Conservation (phyloP, 768 basidiomycete genomes). For the Boletus tomentosulus region DNA sequence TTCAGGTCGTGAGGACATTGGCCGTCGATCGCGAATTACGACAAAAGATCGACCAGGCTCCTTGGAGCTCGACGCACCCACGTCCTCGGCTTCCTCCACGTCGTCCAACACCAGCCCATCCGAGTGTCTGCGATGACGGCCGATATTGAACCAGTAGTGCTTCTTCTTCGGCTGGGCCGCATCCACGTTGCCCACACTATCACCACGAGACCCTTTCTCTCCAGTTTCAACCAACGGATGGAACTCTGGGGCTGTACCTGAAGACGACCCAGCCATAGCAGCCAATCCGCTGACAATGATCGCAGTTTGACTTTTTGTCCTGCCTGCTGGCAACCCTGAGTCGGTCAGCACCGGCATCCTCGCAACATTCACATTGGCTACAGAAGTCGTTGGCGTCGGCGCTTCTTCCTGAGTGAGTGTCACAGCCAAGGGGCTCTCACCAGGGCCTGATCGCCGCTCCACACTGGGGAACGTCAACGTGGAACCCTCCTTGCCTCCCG, state of each 20-base stretch:
- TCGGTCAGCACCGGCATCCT: slow-evolving; percentile 35
- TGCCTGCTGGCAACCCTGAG: slow-evolving; percentile 49
- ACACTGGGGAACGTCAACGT: slow-evolving; percentile 66
- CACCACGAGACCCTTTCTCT: slow-evolving; percentile 16
- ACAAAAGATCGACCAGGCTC: slow-evolving; percentile 58
- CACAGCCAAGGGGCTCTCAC: slow-evolving; percentile 20
- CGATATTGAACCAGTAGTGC: slow-evolving; percentile 66
- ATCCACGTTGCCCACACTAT: slow-evolving; percentile 34
- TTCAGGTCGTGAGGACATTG: slow-evolving; percentile 33
- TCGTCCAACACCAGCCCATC: slow-evolving; percentile 42
- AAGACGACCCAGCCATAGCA: slow-evolving; percentile 20
- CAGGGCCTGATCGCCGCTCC: slow-evolving; percentile 37
- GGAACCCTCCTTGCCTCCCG: slow-evolving; percentile 44
- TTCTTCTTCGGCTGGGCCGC: slow-evolving; percentile 54
- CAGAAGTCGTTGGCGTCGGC: slow-evolving; percentile 49
- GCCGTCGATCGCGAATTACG: slow-evolving; percentile 56
- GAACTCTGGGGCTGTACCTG: slow-evolving; percentile 13
- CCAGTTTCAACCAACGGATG: slow-evolving; percentile 19
- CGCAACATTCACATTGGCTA: slow-evolving; percentile 46
- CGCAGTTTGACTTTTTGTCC: slow-evolving; percentile 80
- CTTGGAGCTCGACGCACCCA: slow-evolving; percentile 27
- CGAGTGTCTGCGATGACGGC: slow-evolving; percentile 57
- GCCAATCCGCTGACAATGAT: slow-evolving; percentile 65
- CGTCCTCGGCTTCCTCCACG: slow-evolving; percentile 20
- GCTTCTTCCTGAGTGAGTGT: slow-evolving; percentile 33